Base-by-base conservation (phyloP, 2,329 filamentous ascomycete species). In the Parascedosporium putredinis region DNA sequence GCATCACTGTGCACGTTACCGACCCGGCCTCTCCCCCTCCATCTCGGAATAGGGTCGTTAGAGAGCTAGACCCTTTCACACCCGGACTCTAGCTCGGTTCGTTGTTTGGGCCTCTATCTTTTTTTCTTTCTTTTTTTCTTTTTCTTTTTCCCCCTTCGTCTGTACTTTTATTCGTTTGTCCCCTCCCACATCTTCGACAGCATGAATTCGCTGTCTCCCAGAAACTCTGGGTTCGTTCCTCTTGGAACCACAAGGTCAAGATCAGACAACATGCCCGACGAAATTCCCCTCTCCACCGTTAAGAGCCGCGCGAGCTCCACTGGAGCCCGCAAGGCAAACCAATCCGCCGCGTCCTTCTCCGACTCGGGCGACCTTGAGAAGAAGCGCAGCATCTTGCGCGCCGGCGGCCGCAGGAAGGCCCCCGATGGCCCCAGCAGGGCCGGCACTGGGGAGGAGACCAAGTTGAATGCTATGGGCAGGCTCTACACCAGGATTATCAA, bases 381-480 rank as follows among this genome's bases (percentile, higher is more conserved):
- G 62, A 79, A 79, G 62, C 61, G 62, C 45, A 62, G 63, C 52
- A 59, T 71, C 52, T 71, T 50, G 20, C 43, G 45, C 16, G n/a
- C n/a, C n/a, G 74, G 71, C 40, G 74, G 79, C 49, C 72, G 77
- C 46, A 71, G 76, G 52, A 75, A 70, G 60, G 64, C 66, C 40
- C 61, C 69, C 22, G 63, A 64, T 5, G 59, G 59, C 4, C 58
- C 67, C 3, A 63, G 64, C 44, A 69, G 74, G 29, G 61, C 66
- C 16, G 69, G 69, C 52, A 74, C 70, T 7, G 65, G 70, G 51
- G 77, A 79, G 2, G 77, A 78, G 16, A 63, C 75, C 27, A 70
- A 72, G 27, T 65, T 86, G 54, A 86, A 81, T 56, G 75, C 75
- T 53, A 78, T 87, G 71, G 83, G 83, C 42, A 73, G 73, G 52